Evolutionary conservation across 2,329 filamentous ascomycete species (phyloP).

Genomic region (Cercospora brassicicola): DNA sequence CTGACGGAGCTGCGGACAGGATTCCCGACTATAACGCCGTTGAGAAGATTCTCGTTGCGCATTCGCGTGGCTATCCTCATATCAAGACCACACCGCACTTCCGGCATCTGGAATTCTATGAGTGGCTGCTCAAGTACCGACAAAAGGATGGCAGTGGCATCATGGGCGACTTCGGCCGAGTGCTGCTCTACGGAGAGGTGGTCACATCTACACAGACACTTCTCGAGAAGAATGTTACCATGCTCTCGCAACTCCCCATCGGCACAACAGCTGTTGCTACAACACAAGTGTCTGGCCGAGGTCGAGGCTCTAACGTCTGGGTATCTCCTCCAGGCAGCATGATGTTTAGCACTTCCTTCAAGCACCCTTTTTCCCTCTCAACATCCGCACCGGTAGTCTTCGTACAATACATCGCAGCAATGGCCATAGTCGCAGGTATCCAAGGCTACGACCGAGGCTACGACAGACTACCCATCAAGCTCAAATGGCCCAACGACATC

Average conservation of each 20-base stretch:
- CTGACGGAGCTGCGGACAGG: slow-evolving; percentile 48
- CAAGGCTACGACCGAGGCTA: slow-evolving; percentile 76
- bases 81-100: slow-evolving; percentile 79
- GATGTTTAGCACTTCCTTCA: slow-evolving; percentile 84
- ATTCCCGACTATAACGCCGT: slow-evolving; percentile 70
- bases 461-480: slow-evolving; percentile 70
- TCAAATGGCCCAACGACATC: slow-evolving; percentile 99
- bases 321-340: slow-evolving; percentile 82
- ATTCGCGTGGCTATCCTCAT: slow-evolving; percentile 67
- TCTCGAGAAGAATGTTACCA: slow-evolving; percentile 83
- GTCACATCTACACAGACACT: slow-evolving; percentile 92
- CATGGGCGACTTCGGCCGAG: slow-evolving; percentile 67
- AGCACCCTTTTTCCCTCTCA: slow-evolving; percentile 73
- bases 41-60: slow-evolving; percentile 72
- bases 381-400: slow-evolving; percentile 80
- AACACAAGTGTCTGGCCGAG: slow-evolving; percentile 82
- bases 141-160: slow-evolving; percentile 48
- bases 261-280: slow-evolving; percentile 89
- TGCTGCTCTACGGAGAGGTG: slow-evolving; percentile 84
- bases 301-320: slow-evolving; percentile 91
- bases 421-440: slow-evolving; percentile 83
- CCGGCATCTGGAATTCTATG: slow-evolving; percentile 77
- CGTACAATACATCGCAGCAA: slow-evolving; percentile 85
- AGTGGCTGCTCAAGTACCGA: slow-evolving; percentile 68
- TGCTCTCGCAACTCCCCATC: slow-evolving; percentile 73